Percentiles rank a stretch among this genome's conserved stretches.
These are phyloP conservation scores for Chamaenerion angustifolium DNA, from an alignment of 345 rosid species.

Conservation along the genomic window DNA sequence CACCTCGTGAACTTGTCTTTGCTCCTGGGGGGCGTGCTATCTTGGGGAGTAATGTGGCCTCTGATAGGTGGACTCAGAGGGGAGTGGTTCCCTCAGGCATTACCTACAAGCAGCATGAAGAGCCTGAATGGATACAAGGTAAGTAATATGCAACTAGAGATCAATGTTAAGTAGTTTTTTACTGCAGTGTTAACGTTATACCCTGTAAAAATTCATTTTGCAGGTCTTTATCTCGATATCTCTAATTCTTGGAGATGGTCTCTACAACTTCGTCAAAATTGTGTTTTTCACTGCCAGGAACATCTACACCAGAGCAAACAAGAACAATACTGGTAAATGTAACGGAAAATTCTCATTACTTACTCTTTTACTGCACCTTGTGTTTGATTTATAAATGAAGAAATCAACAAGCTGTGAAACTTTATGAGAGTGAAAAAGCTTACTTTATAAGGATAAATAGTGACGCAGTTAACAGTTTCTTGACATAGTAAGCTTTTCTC, in stretches of 20 bases:
- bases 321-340: constrained; percentile 24
- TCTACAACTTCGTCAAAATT: constrained; percentile 81
- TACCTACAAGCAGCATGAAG: constrained; percentile 26
- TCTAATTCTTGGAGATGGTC: constrained; percentile 79
- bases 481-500: no score
- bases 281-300: constrained; percentile 36
- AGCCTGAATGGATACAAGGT: constrained; percentile 40
- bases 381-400: background rate
- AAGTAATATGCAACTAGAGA: background rate
- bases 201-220: background rate
- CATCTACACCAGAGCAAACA: constrained; percentile 26
- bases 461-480: no score
- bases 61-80: constrained; percentile 23
- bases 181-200: no score
- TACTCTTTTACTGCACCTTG: no score
- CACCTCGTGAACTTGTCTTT: constrained; percentile 37
- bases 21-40: constrained; percentile 36
- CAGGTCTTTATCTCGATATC: constrained; percentile 85
- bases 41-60: constrained; percentile 44
- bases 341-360: background rate
- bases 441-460: no score
- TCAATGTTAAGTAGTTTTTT: no score
- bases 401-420: background rate
- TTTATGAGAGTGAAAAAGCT: no score
- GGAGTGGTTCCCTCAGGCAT: constrained; percentile 21